Percentiles rank a stretch among this genome's conserved stretches.
Conservation (phyloP, 345 rosid species). For the Hibiscus syriacus region DNA sequence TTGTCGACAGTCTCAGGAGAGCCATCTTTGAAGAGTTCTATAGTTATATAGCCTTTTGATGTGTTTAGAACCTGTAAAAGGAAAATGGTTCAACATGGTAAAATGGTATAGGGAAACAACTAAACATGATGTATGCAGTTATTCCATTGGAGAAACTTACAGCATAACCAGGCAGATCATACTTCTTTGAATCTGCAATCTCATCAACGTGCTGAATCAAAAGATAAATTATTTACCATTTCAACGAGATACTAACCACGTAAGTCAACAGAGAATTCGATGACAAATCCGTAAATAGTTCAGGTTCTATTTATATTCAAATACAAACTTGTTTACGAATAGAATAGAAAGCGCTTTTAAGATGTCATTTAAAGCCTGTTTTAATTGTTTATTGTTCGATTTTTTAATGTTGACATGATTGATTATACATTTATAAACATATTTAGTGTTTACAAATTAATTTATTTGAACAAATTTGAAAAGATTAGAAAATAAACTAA, state of each 20-base stretch:
- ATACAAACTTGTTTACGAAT: not conserved
- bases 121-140: not conserved
- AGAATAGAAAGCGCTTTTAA: too few species aligned
- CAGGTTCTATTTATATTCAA: not conserved
- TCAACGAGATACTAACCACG: not conserved
- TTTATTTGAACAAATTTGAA: too few species aligned
- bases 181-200: conserved; percentile 33
- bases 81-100: not conserved
- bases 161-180: conserved; percentile 58
- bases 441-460: too few species aligned
- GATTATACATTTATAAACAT: too few species aligned
- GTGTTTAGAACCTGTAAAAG: conserved; percentile 44
- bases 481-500: not conserved
- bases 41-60: conserved; percentile 52
- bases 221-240: not conserved
- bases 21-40: conserved; percentile 55
- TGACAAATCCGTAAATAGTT: not conserved
- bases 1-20: conserved; percentile 56
- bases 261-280: not conserved
- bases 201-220: conserved; percentile 24
- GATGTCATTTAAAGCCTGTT: too few species aligned
- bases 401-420: too few species aligned
- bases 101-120: not conserved
- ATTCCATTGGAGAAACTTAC: conserved; percentile 28
- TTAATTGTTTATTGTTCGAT: too few species aligned